A percentile compares a stretch with the other conserved stretches of the same genome.
phyloP scores from a whole-genome alignment of 2,329 filamentous ascomycete species.

The Trichoderma oligosporum region DNA sequence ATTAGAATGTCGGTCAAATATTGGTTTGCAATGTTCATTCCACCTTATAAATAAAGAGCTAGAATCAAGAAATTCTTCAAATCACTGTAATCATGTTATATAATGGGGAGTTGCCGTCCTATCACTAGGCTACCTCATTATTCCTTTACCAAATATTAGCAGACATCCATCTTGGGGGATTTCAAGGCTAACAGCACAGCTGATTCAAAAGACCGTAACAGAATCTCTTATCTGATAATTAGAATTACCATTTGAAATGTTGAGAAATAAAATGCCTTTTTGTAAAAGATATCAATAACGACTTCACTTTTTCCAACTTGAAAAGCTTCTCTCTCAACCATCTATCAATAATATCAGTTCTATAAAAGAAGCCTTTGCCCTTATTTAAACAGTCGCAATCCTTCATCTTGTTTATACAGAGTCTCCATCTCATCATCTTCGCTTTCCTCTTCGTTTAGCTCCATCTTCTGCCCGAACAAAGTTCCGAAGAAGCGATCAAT shows the following conservation, averaged over 20 bases:
- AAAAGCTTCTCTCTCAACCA: not conserved
- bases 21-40: too few relatives aligned
- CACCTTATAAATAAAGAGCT: too few relatives aligned
- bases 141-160: too few relatives aligned
- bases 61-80: too few relatives aligned
- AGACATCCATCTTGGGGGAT: too few relatives aligned
- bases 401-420: conserved; percentile 51
- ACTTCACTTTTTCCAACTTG: not conserved
- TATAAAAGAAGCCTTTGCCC: not conserved
- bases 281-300: not conserved
- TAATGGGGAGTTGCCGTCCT: too few relatives aligned
- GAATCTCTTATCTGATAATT: not conserved
- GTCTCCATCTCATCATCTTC: conserved; percentile 51
- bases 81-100: too few relatives aligned
- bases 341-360: not conserved
- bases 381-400: conserved; percentile 49
- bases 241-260: not conserved
- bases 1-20: too few relatives aligned
- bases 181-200: too few relatives aligned
- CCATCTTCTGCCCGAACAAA: conserved; percentile 66
- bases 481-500: conserved; percentile 74
- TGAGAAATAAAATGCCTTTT: not conserved
- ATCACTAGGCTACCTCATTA: too few relatives aligned
- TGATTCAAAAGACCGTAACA: too few relatives aligned
- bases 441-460: conserved; percentile 57